These are phyloP conservation scores for Penicillium canariense DNA, from an alignment of 495 filamentous ascomycete genomes.

Conservation along the genomic window DNA sequence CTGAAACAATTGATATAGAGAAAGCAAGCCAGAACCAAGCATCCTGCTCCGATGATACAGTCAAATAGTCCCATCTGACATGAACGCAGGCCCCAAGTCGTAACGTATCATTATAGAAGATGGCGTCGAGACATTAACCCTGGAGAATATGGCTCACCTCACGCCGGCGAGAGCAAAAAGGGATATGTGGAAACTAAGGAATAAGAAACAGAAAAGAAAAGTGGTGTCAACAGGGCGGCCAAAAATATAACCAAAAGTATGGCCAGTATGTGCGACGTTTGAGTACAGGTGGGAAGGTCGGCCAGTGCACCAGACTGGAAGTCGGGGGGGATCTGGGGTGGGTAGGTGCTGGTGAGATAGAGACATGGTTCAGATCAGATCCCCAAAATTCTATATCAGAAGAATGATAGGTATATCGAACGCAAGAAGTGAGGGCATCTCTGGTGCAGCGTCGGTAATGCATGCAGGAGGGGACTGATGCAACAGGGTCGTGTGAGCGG, in stretches of 20 bases:
- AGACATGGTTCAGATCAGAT: background rate
- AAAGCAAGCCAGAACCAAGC: constrained; percentile 10
- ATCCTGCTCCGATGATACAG: constrained; percentile 6
- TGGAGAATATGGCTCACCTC: constrained; percentile 7
- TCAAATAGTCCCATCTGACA: constrained; percentile 10
- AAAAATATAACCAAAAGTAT: constrained; percentile 17
- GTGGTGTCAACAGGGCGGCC: background rate
- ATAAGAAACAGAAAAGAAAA: background rate
- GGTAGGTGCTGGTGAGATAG: background rate
- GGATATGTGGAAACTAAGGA: constrained; percentile 9
- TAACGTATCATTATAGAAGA: constrained; percentile 30
- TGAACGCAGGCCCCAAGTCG: constrained; percentile 13
- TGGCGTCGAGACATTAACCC: constrained; percentile 22
- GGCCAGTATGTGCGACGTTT: constrained; percentile 11
- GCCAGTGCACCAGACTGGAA: background rate
- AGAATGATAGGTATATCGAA: constrained; percentile 11
- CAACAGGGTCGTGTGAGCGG: background rate
- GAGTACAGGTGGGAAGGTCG: constrained; percentile 4
- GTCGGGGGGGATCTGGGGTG: background rate
- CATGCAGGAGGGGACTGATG: constrained; percentile 1
- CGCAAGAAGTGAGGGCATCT: constrained; percentile 6
- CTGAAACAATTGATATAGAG: constrained; percentile 22
- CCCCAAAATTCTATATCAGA: constrained; percentile 6
- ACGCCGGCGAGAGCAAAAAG: constrained; percentile 12
- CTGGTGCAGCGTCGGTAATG: constrained; percentile 1